phyloP scores from a whole-genome alignment of 805 yeast genomes.

The Kuraishia ogatae region DNA sequence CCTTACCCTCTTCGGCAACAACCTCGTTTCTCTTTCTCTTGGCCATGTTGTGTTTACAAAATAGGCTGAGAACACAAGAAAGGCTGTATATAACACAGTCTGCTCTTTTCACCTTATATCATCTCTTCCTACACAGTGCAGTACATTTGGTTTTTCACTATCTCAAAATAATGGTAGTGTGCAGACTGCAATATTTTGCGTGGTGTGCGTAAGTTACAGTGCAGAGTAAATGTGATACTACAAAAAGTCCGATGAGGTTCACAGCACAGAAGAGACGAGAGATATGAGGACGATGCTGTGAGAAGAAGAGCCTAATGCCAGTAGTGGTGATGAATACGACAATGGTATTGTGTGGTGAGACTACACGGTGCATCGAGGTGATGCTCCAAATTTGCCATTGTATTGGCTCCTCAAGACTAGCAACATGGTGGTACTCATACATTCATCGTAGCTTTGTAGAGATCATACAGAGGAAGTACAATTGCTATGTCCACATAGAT shows the following conservation, averaged over 20 bases:
- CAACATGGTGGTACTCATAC: no score
- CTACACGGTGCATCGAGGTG: no score
- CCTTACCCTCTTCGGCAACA: not conserved
- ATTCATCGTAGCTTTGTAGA: no score
- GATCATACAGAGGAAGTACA: no score
- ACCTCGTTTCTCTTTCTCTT: slow-evolving; percentile 16
- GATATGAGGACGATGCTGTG: no score
- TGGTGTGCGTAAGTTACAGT: not conserved
- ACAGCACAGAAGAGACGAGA: no score
- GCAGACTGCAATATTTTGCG: not conserved
- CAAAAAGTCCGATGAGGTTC: not conserved
- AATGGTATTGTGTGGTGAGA: no score
- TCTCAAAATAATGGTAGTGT: not conserved
- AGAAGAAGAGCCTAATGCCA: no score
- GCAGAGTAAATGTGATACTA: not conserved
- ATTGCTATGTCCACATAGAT: no score
- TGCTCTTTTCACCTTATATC: not conserved
- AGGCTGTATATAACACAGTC: not conserved
- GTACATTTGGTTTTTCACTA: not conserved
- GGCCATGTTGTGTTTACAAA: slow-evolving; percentile 11
- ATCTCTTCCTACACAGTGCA: not conserved
- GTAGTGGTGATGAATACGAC: no score
- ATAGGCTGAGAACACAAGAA: not conserved
- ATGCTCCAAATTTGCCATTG: no score
- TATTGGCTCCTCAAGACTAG: no score